Evolutionary conservation across 78 protist genomes (phyloP), one percentile per base, ranked within the genome.

Genomic region (Dictyostelium capitatum): DNA sequence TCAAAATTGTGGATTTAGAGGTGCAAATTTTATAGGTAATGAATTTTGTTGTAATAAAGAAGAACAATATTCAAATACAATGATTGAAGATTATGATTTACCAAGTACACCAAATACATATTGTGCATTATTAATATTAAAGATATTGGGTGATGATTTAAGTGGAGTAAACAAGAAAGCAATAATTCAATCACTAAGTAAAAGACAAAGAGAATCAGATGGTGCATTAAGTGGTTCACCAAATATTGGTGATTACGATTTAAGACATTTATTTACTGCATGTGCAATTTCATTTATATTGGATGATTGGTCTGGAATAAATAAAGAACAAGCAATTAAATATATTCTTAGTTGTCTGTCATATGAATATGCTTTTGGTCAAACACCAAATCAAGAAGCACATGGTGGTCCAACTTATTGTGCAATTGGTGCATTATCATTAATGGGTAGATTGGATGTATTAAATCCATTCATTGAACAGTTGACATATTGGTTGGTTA

Each of bases 341-440:
- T 96, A 62, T 77, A 94, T 96, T 7, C 6, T 19, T 0, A 12
- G n/a, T 23, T 48, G 95, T 59, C 37, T 41, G 2, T 32, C 83
- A 1, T 96, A 92, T 72, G 97, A 95, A n/a, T 70, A 7, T 32
- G 97, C 82, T 17, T 84, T 96, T 47, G 97, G 92, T 11, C 98
- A 96, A 77, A 51, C 74, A 9, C 97, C 97, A n/a, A 73, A 47
- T 4, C 96, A 79, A 48, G 98, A 96, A 92, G 83, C 96, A 67
- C 98, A 96, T 80, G 98, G 98, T 25, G 98, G 98, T 12, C 79
- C 94, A 20, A 96, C 98, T 12, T 96, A 89, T 79, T 96, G 98
- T 84, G 98, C 97, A 1, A 43, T 95, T 1, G 95, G 96, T 0
- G 59, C 98, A 20, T 79, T 96, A 47, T 6, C 85, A 0, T 84